Evolutionary conservation across 305 asterid genomes (phyloP).

Genomic region (Rubia occidens): DNA sequence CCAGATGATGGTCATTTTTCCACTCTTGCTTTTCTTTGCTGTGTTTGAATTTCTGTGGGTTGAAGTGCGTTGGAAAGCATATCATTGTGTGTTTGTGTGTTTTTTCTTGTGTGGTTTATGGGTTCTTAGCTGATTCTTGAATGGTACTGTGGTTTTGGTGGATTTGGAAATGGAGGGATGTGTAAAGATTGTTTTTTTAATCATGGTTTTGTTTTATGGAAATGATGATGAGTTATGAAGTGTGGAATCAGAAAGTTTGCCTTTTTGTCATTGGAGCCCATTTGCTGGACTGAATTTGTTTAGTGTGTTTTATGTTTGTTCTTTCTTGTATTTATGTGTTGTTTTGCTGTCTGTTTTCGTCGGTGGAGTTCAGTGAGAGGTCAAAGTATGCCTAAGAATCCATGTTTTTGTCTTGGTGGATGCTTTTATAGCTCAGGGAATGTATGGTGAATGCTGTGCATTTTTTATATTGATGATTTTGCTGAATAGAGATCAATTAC

Average conservation of each 20-base stretch:
- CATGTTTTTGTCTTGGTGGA: not conserved
- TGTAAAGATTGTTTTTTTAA: conserved; percentile 15
- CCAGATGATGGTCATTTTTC: conserved; percentile 61
- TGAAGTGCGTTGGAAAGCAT: not conserved
- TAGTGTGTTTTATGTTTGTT: not conserved
- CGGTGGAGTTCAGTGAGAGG: not conserved
- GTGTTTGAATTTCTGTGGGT: conserved; percentile 6
- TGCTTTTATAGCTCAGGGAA: not conserved
- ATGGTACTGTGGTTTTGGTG: conserved; percentile 16
- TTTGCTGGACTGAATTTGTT: not conserved
- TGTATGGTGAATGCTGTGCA: not conserved
- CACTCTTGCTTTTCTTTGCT: not conserved
- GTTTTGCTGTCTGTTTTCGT: not conserved
- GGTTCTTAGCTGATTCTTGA: conserved; percentile 18
- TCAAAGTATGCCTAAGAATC: not conserved
- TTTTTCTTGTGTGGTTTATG: conserved; percentile 14
- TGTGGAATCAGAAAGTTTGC: not conserved
- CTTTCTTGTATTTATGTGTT: not conserved
- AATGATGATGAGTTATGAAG: not conserved
- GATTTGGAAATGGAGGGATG: conserved; percentile 14
- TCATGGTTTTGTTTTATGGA: not conserved
- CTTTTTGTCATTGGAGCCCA: not conserved
- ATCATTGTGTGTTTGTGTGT: not conserved
- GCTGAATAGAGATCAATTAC: not conserved
- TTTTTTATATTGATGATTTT: not conserved